Evolutionary conservation across 257 asterid species (phyloP), one percentile per base, ranked within the genome.

Genomic region (Solanum chiquidenum): DNA sequence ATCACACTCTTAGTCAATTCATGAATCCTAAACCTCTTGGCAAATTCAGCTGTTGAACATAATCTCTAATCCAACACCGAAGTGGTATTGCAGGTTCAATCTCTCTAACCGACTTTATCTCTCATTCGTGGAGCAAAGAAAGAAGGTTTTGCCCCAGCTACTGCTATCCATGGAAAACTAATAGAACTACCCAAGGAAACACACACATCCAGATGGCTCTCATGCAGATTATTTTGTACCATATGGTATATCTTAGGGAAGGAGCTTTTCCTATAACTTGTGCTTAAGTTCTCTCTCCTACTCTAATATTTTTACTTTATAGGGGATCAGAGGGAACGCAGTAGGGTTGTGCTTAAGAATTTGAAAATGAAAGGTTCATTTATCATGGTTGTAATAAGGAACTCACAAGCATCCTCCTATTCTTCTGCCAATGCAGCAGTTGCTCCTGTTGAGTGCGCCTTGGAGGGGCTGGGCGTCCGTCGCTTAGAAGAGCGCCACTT

Each of bases 381-480:
- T 18, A 52, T 82, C 12, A 49, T 52, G 44, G 21, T 49, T 80
- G 42, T 80, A 46, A 80, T 49, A 86, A 85, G 85, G 77, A 86
- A 88, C 97, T 92, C 92, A 95, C 98, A 91, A 94, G 98, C 99
- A 95, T 94, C 92, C 99, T 95, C 91, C 98, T 92, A 87, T 97
- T 95, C 90, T 95, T 94, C 93, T 97, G 98, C 98, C 98, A 95
- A 93, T 95, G 96, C 90, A 90, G 94, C 88, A 95, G 92, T 90
- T 97, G 99, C 94, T 97, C 99, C 90, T 95, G 99, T 89, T 97
- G 98, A 86, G 98, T 95, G 90, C 98, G 96, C 88, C 89, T 96
- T 9, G 97, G 98, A 83, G 92, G 89, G 87, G 92, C 94, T 58
- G 99, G 99, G 37, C 97, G 99, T 62, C 98, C 99, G 89, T 97